Base-by-base conservation (phyloP, 2,329 filamentous ascomycete genomes). In the Pseudopithomyces chartarum region DNA sequence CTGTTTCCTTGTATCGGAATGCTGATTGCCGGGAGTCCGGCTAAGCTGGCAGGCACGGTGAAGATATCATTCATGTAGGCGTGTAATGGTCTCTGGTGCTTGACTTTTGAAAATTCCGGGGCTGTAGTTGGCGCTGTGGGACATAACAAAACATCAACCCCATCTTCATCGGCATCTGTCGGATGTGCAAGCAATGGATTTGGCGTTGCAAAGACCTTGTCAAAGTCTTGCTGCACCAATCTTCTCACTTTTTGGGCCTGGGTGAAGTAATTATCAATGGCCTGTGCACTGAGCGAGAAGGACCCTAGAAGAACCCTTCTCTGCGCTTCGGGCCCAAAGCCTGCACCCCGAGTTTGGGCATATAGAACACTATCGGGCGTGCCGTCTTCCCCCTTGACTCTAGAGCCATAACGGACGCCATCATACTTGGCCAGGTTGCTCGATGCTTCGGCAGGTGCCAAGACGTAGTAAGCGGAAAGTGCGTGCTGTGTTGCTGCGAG, bases 401-500 rank as follows among this genome's bases (percentile, higher is more conserved):
- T 83, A 19, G 81, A 82, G 1, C 95, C 95, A 76, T 96, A 99
- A 11, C 95, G 89, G n/a, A 98, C 87, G 19, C 95, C 95, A 68
- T 99, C 96, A 74, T 97, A 99, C 74, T 96, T 97, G 55, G 95
- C 91, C 2, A 99, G 85, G 68, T 99, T 99, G 15, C 94, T 98
- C 1, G 92, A 92, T 3, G 95, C 95, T 77, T 99, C 95, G 15
- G 95, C 94, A 0, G 95, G 92, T 0, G 95, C 96, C 54, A 99
- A 87, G 55, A 99, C 85, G 75, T 99, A 99, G 80, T 99, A 99
- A 33, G 95, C 90, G 19, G 92, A 91, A 0, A 99, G 85, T 0
- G 95, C 94, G 64, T 91, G 88, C 60, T 87, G 89, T 1, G 94
- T 99, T 0, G 88, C 86, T 0, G 94, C 93, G 4, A 99, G 82